Conservation (phyloP, 129 eudicot species). For the Deinandra increscens region DNA sequence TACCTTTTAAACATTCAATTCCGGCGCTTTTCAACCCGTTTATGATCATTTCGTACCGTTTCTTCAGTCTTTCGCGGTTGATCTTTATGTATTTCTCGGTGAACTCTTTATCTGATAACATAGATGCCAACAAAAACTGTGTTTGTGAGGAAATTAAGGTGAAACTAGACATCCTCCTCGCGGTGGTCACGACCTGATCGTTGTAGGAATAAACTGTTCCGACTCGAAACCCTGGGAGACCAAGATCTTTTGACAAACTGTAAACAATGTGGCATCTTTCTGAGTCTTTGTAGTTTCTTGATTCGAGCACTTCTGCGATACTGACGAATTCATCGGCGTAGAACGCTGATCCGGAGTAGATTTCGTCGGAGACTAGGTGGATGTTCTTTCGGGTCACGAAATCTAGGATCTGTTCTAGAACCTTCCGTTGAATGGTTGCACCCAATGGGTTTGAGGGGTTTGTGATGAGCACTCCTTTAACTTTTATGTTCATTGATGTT, state of each 20-base stretch:
- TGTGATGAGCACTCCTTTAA: constrained; percentile 74
- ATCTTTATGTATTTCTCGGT: constrained; percentile 55
- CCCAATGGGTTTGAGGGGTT: constrained; percentile 97
- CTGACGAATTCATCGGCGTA: constrained; percentile 61
- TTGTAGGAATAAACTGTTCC: constrained; percentile 89
- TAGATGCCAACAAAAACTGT: constrained; percentile 70
- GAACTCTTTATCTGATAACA: constrained; percentile 67
- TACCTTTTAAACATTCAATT: constrained; percentile 71
- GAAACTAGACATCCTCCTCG: constrained; percentile 93
- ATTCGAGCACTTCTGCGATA: constrained; percentile 66
- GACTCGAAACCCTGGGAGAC: constrained; percentile 86
- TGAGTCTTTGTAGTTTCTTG: constrained; percentile 48
- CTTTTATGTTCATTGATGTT: constrained; percentile 56
- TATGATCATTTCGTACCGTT: constrained; percentile 61
- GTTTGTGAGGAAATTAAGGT: constrained; percentile 90
- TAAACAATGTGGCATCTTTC: constrained; percentile 92
- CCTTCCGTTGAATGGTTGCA: constrained; percentile 59
- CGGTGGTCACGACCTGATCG: constrained; percentile 76
- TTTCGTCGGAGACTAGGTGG: constrained; percentile 86
- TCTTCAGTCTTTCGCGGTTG: constrained; percentile 69
- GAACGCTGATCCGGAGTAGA: constrained; percentile 92
- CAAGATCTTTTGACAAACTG: constrained; percentile 86
- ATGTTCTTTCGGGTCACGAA: constrained; percentile 61
- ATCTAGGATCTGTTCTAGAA: constrained; percentile 58
- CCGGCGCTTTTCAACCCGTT: constrained; percentile 70